phyloP scores from a whole-genome alignment of 1,284 basidiomycete species.

The Thelephora terrestris region DNA sequence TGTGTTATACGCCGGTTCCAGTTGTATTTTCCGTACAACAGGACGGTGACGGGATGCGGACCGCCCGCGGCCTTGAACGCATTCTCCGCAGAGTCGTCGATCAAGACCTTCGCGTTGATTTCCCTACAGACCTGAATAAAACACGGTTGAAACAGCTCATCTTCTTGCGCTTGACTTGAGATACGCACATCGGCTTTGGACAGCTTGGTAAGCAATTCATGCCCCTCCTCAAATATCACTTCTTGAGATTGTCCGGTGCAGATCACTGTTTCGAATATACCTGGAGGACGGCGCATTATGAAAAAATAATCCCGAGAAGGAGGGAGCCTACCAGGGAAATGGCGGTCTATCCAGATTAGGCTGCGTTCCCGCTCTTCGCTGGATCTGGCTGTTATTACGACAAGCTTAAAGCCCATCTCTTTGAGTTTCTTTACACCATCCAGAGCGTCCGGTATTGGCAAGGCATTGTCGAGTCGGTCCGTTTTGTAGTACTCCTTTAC shows the following conservation, averaged over 20 bases:
- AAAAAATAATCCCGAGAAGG: not conserved
- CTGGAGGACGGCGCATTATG: slow-evolving; percentile 18
- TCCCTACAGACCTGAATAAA: slow-evolving; percentile 46
- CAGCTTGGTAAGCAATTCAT: slow-evolving; percentile 46
- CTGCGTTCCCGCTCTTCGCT: slow-evolving; percentile 48
- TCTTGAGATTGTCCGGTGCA: slow-evolving; percentile 71
- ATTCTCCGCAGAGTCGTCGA: slow-evolving; percentile 77
- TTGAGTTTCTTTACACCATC: slow-evolving; percentile 48
- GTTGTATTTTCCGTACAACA: slow-evolving; percentile 69
- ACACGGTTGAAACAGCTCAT: not conserved
- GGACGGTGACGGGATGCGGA: slow-evolving; percentile 36
- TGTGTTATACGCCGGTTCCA: slow-evolving; percentile 57
- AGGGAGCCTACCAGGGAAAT: slow-evolving; percentile 46
- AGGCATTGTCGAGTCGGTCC: slow-evolving; percentile 39
- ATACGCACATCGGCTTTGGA: slow-evolving; percentile 56
- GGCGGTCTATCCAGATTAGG: slow-evolving; percentile 55
- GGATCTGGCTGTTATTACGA: slow-evolving; percentile 69
- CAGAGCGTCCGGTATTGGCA: slow-evolving; percentile 54
- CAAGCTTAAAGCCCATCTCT: slow-evolving; percentile 53
- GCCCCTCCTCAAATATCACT: slow-evolving; percentile 30
- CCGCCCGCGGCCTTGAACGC: slow-evolving; percentile 45
- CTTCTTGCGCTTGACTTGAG: not conserved
- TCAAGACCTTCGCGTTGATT: slow-evolving; percentile 52
- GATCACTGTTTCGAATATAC: slow-evolving; percentile 55
- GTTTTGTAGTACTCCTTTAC: slow-evolving; percentile 51